Evolutionary conservation across 2,329 filamentous ascomycete species (phyloP).

Genomic region (Colletotrichum orchidophilum): DNA sequence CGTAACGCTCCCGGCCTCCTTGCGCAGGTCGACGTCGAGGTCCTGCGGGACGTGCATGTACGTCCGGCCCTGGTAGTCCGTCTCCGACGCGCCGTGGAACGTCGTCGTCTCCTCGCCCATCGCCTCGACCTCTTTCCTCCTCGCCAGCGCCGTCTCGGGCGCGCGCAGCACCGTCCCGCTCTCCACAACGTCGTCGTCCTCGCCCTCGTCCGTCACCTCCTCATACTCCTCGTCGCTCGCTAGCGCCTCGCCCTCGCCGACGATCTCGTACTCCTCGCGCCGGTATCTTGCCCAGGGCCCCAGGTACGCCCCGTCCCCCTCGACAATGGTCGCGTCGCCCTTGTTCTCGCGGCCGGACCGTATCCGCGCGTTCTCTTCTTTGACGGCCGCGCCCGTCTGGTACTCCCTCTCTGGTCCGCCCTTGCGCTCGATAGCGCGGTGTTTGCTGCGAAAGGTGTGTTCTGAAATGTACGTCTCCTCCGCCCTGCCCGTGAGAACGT

Average conservation of each 20-base stretch:
- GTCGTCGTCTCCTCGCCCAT: slow-evolving; percentile 80
- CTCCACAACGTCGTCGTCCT: slow-evolving; percentile 74
- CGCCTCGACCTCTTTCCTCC: slow-evolving; percentile 67
- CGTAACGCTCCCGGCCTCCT: slow-evolving; percentile 81
- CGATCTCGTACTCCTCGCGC: slow-evolving; percentile 76
- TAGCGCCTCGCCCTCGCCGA: slow-evolving; percentile 78
- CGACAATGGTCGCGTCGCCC: slow-evolving; percentile 83
- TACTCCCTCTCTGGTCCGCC: slow-evolving; percentile 66
- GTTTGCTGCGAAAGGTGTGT: slow-evolving; percentile 86
- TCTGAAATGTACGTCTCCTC: slow-evolving; percentile 92
- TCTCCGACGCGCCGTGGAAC: slow-evolving; percentile 85
- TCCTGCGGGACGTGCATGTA: slow-evolving; percentile 98
- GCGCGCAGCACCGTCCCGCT: slow-evolving; percentile 70
- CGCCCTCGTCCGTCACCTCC: slow-evolving; percentile 80
- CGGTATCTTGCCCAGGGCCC: slow-evolving; percentile 94
- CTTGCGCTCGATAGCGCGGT: slow-evolving; percentile 81
- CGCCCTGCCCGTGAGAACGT: slow-evolving; percentile 84
- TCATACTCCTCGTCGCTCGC: slow-evolving; percentile 83
- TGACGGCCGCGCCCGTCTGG: slow-evolving; percentile 65
- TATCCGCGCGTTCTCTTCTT: slow-evolving; percentile 75
- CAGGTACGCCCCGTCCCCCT: slow-evolving; percentile 88
- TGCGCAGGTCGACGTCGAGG: slow-evolving; percentile 83
- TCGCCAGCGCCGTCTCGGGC: slow-evolving; percentile 61
- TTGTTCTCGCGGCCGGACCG: slow-evolving; percentile 84
- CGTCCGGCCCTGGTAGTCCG: slow-evolving; percentile 93